Evolutionary conservation across 306 rosid species (phyloP).

Genomic region (Datisca glomerata): DNA sequence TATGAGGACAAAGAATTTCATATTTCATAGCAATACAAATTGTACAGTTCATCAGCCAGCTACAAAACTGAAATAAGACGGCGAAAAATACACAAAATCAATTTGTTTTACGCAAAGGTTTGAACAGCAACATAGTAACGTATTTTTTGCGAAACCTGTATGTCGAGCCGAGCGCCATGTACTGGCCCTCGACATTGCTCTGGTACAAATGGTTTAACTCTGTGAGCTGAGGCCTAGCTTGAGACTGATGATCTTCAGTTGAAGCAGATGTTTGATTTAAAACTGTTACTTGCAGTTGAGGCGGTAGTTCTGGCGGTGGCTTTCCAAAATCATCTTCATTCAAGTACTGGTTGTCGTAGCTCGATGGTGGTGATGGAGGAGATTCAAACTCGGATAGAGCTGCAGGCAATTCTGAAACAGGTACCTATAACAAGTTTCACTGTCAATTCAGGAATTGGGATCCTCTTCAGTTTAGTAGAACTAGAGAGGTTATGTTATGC

Average conservation of each 20-base stretch:
- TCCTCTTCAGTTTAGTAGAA: too few relatives aligned
- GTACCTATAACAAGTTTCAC: constrained; percentile 33
- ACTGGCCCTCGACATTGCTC: constrained; percentile 31
- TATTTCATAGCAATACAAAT: too few relatives aligned
- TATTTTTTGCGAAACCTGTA: constrained; percentile 41
- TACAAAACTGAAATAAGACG: too few relatives aligned
- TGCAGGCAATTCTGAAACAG: constrained; percentile 28
- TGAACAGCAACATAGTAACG: constrained; percentile 43
- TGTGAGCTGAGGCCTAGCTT: constrained; percentile 24
- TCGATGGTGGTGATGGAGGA: constrained; percentile 78
- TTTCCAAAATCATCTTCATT: constrained; percentile 46
- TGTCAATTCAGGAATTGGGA: constrained; percentile 11
- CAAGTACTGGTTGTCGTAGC: constrained; percentile 49
- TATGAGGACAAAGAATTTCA: too few relatives aligned
- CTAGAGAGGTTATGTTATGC: too few relatives aligned
- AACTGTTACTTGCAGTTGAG: constrained; percentile 36
- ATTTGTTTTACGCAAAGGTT: constrained; percentile 27
- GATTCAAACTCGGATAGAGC: constrained; percentile 30
- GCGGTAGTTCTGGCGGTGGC: constrained; percentile 75
- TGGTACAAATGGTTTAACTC: constrained; percentile 65
- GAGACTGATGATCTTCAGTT: constrained; percentile 10
- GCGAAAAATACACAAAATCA: too few relatives aligned
- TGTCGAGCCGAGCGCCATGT: constrained; percentile 51
- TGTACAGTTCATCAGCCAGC: too few relatives aligned
- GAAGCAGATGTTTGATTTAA: constrained; percentile 30